Base-by-base conservation (phyloP, 1,284 basidiomycete species). In the Tylopilus sp. region DNA sequence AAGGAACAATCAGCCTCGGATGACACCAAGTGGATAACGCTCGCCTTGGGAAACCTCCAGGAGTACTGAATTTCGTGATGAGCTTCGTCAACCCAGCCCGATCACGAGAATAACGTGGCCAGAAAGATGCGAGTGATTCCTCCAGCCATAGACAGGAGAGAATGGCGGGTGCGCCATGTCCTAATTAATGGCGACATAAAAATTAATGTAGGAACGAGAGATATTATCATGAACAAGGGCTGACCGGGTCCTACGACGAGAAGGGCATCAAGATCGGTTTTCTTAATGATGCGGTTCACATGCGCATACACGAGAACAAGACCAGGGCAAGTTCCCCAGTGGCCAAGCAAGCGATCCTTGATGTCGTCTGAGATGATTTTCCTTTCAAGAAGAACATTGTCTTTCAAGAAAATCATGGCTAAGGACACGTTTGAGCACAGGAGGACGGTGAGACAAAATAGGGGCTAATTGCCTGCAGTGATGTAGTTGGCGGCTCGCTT, bases 61-160 rank as follows among this genome's bases (percentile, higher is more conserved):
- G 86, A 33, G 76, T 77, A 52, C 83, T 86, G 69, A 88, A 88
- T 31, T 73, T 72, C 3, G 81, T 74, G 58, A 90, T 79, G 54
- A 91, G 83, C 52, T 79, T 82, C 49, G 84, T 74, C 29, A 94
- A 76, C 5, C 90, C 90, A 10, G 69, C 67, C 52, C 72, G 74
- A 58, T 88, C 81, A 53, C 85, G 82, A 11, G 83, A 75, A 69
- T 90, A 90, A 59, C 84, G 74, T 3, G 87, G 86, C 67, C 87
- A 84, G 73, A 93, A 94, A 19, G 72, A 73, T 26, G 82, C 76
- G 48, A 94, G 81, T 7, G 89, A 84, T 52, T 90, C 86, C 71
- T 94, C 92, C 54, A 94, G 77, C 83, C 88, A 94, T 22, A 93
- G 80, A 57, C 84, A 86, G 9, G 90, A 80, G 17, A 94, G 80